Conservation (phyloP, 2,329 filamentous ascomycete species). For the Nemania sp. region DNA sequence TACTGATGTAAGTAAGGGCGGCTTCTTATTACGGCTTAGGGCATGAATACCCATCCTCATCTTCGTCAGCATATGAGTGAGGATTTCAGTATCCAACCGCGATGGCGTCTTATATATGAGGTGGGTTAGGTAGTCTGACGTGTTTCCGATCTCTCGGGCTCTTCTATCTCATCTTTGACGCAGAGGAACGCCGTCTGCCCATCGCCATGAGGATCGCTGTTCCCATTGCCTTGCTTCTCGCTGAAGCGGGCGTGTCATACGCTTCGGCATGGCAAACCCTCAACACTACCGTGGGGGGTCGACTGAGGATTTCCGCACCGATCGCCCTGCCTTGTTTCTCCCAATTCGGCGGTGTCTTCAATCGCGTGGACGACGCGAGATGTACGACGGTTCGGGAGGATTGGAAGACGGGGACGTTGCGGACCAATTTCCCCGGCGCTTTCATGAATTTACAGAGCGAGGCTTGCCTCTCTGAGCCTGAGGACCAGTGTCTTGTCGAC, state of each 20-base stretch:
- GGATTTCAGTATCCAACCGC: not conserved
- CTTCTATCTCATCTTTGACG: not conserved
- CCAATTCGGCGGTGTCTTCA: slow-evolving; percentile 29
- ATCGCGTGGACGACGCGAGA: slow-evolving; percentile 26
- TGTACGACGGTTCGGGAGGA: slow-evolving; percentile 33
- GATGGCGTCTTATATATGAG: not conserved
- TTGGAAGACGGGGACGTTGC: slow-evolving; percentile 33
- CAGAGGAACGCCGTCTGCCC: not conserved
- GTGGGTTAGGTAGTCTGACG: not conserved
- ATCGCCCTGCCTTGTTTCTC: slow-evolving; percentile 40
- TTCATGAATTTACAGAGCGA: slow-evolving; percentile 40
- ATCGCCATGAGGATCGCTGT: slow-evolving; percentile 14
- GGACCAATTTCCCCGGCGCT: slow-evolving; percentile 31
- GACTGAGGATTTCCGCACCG: slow-evolving; percentile 27
- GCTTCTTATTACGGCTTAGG: slow-evolving; percentile 23
- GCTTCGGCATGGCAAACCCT: slow-evolving; percentile 20
- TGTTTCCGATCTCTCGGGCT: not conserved
- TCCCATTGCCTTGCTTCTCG: slow-evolving; percentile 9
- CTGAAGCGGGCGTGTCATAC: slow-evolving; percentile 4
- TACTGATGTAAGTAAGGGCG: slow-evolving; percentile 13
- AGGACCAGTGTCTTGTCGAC: slow-evolving; percentile 39
- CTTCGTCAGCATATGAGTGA: slow-evolving; percentile 16
- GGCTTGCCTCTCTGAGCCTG: slow-evolving; percentile 34
- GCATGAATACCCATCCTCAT: not conserved
- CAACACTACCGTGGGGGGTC: slow-evolving; percentile 33